Base-by-base conservation (phyloP, 805 yeast genomes). In the Candida krabiensis region DNA sequence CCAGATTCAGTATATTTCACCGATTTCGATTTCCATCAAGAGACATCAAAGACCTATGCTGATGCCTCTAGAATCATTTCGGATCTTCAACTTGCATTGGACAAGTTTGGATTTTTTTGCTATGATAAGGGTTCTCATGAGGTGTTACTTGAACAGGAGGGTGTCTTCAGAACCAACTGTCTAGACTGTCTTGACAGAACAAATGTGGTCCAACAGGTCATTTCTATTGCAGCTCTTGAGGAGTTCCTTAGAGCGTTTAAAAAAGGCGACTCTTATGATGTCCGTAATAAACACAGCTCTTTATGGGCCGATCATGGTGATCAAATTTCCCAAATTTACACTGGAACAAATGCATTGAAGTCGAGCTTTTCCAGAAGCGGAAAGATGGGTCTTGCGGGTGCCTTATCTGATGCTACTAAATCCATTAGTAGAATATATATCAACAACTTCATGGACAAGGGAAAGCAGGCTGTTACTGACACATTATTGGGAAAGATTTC, bases 261-360 rank as follows among this genome's bases (percentile, higher is more conserved):
- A 27, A 46, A 54, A 8, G 49, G 60, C 4, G 52, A 47, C 29
- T 25, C 30, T 15, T 42, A 75, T 17, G 91, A 81, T 14, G 65
- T 86, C 18, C 73, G 80, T 57, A 63, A 70, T n/a, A 82, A 81
- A 38, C 96, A 90, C 49, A 86, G 90, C 49, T 76, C 86, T 5
- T 66, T 93, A 14, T 93, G 99, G 99, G 99, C 99, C 1, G 96
- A 93, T 60, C 93, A 93, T 61, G 99, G 99, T 40, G 99, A 93
- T 61, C 96, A 88, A 49, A 81, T 93, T 4, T 87, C 96, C 2
- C 95, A 87, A 58, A 91, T 93, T 13, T 93, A 93, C 63, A 91
- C 99, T 0, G 98, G 99, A 19, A 93, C 99, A 0, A 95, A 95
- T 44, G 99, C 99, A 0, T 70, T 93, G 45, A 93, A 93, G 61